Evolutionary conservation across 2,329 filamentous ascomycete species (phyloP).

Genomic region (Periconia macrospinosa): DNA sequence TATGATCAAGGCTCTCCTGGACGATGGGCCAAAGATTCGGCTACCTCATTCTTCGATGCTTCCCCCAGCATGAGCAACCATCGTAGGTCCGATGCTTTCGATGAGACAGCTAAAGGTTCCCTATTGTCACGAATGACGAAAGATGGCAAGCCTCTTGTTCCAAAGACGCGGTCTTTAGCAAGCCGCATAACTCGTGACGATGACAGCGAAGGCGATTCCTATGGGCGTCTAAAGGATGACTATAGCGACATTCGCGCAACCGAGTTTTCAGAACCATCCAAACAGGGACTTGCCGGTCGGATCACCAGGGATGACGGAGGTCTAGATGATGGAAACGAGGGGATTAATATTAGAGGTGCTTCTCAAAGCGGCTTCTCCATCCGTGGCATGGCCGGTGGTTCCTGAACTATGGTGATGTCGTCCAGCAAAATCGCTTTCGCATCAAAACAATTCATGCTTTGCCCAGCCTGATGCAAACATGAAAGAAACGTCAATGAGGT

Average conservation of each 20-base stretch:
- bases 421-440: background rate
- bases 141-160: conserved; percentile 29
- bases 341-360: conserved; percentile 38
- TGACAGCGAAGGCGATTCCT: conserved; percentile 18
- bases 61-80: conserved; percentile 49
- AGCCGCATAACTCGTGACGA: conserved; percentile 35
- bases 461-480: background rate
- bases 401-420: conserved; percentile 11
- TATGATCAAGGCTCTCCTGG: conserved; percentile 19
- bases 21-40: conserved; percentile 29
- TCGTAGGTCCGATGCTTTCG: conserved; percentile 47
- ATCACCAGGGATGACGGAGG: conserved; percentile 21
- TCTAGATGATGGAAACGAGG: conserved; percentile 17
- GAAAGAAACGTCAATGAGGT: background rate
- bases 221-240: conserved; percentile 36
- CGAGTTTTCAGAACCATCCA: conserved; percentile 28
- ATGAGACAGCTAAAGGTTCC: conserved; percentile 33
- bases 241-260: conserved; percentile 25
- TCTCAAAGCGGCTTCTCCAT: conserved; percentile 28
- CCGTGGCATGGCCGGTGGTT: conserved; percentile 35
- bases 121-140: conserved; percentile 39
- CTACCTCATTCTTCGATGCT: conserved; percentile 24
- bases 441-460: background rate
- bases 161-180: conserved; percentile 27
- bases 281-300: conserved; percentile 23